Base-by-base conservation (phyloP, 2,329 filamentous ascomycete species). In the Pestalotiopsis sp. region DNA sequence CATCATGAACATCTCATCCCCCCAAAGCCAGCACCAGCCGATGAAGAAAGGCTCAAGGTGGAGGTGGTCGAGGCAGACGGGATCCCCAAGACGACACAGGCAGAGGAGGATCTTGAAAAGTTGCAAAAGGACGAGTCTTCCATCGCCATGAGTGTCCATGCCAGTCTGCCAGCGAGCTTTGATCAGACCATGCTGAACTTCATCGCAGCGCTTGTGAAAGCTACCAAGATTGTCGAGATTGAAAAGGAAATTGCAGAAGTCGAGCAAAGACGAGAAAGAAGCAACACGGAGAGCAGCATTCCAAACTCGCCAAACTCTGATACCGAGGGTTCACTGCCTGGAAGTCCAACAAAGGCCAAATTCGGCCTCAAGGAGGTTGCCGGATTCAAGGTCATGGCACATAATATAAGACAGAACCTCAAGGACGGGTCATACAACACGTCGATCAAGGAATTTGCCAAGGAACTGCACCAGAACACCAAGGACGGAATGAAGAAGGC, bases 1-100 rank as follows among this genome's bases (percentile, higher is more conserved):
- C 86, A 86, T 70, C 86, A 88, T 71, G 85, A 87, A 68, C 86
- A 87, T 72, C 75, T 87, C 4, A 73, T 87, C 13, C 86, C 86
- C 6, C 69, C 76, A 0, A 73, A 75, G 20, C 80, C 82, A 1
- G 82, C 81, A 3, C n/a, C 68, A 2, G 68, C 78, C 38, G 76
- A 79, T 23, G 70, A 77, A 58, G 38, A 76, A 59, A 76, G 80
- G 14, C 76, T 85, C 11, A 75, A 80, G 7, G 73, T 83, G 27
- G 77, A 80, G 17, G 77, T 85, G 11, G 75, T 80, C 4, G 75
- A 83, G 39, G 79, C 82, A 2, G 81, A 84, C 58, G 82, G 83
- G 6, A 77, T 78, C 5, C 84, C 84, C 0, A 80, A 85, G 57
- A 77, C 75, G 3, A 73, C 83, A 0, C 80, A 84, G 69, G 79